phyloP scores from a whole-genome alignment of 1,284 basidiomycete species.

The Cutaneotrichosporon mucoides region DNA sequence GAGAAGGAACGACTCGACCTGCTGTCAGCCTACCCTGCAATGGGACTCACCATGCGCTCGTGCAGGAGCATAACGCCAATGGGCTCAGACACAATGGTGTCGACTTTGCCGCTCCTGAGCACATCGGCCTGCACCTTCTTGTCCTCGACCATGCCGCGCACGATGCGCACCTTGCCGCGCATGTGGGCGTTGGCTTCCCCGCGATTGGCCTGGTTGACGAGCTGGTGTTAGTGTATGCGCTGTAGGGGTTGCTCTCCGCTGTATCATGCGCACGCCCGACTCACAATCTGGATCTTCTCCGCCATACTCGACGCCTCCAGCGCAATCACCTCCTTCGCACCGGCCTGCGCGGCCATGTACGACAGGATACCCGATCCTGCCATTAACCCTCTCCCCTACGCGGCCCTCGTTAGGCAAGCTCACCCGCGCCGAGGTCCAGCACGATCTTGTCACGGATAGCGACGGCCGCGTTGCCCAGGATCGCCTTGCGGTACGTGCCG shows the following conservation, averaged over 20 bases:
- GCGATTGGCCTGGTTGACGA: conserved; percentile 43
- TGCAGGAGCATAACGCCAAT: conserved; percentile 54
- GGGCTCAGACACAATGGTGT: conserved; percentile 55
- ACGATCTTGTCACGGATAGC: conserved; percentile 46
- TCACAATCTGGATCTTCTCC: conserved; percentile 49
- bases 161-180: conserved; percentile 36
- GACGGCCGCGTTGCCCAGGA: conserved; percentile 46
- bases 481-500: conserved; percentile 48
- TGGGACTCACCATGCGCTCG: conserved; percentile 51
- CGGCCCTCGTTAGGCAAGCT: conserved; percentile 2
- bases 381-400: too few species aligned
- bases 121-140: conserved; percentile 39
- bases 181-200: conserved; percentile 41
- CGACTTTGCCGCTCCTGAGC: conserved; percentile 46
- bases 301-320: conserved; percentile 54
- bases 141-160: conserved; percentile 47
- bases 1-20: conserved; percentile 52
- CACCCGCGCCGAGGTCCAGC: conserved; percentile 52
- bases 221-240: conserved; percentile 21
- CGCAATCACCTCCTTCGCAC: conserved; percentile 52
- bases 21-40: not conserved
- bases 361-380: conserved; percentile 51
- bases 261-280: conserved; percentile 7
- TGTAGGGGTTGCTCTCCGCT: too few species aligned
- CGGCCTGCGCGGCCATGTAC: conserved; percentile 53